Conservation (phyloP, 2,329 filamentous ascomycete genomes). For the Phoma sp. region DNA sequence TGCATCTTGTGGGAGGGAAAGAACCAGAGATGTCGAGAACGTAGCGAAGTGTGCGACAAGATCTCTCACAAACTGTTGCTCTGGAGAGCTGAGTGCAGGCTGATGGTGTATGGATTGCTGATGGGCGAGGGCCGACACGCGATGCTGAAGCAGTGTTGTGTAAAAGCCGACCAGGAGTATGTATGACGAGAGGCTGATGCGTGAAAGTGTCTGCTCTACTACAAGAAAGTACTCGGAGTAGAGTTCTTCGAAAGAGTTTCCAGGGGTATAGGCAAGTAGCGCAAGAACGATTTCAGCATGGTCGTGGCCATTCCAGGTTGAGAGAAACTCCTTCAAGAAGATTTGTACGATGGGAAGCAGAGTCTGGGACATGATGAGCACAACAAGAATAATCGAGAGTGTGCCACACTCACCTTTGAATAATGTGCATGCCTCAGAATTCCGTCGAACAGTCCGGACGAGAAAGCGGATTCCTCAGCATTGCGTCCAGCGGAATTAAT, state of each 20-base stretch:
- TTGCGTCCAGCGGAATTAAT: slow-evolving; percentile 29
- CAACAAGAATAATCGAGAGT: neutral
- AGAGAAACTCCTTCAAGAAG: slow-evolving; percentile 47
- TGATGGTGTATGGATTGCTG: slow-evolving; percentile 15
- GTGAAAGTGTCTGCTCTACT: slow-evolving; percentile 51
- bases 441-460: slow-evolving; percentile 42
- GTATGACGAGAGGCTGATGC: slow-evolving; percentile 57
- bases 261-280: slow-evolving; percentile 50
- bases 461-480: slow-evolving; percentile 23
- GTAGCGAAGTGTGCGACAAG: slow-evolving; percentile 40
- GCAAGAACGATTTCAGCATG: slow-evolving; percentile 57
- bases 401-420: slow-evolving; percentile 38
- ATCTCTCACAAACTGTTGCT: slow-evolving; percentile 43
- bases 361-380: slow-evolving; percentile 25
- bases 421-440: slow-evolving; percentile 43
- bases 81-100: slow-evolving; percentile 48
- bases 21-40: slow-evolving; percentile 39
- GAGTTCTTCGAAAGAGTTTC: slow-evolving; percentile 60
- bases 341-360: slow-evolving; percentile 37
- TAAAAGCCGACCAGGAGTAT: slow-evolving; percentile 71
- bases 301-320: slow-evolving; percentile 45
- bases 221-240: slow-evolving; percentile 46
- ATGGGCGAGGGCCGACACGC: slow-evolving; percentile 48
- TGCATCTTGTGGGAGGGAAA: slow-evolving; percentile 30
- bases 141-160: slow-evolving; percentile 67